Conservation (phyloP, 768 basidiomycete genomes). For the Udeniomyces megalosporus region DNA sequence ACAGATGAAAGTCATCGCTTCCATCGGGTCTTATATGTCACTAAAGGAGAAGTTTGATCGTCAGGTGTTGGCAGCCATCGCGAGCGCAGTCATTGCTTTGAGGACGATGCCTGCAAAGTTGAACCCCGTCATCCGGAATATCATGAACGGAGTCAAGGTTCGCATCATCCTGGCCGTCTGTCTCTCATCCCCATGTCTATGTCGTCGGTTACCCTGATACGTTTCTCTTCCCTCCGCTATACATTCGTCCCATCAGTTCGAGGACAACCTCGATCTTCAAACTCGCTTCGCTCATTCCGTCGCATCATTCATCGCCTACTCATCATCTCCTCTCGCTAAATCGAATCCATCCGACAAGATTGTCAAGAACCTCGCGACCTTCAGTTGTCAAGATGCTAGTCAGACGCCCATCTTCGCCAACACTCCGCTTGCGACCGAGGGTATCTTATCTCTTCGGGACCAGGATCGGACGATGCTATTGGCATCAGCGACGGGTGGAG, state of each 20-base stretch:
- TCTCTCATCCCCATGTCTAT: not conserved
- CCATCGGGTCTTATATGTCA: constrained; percentile 62
- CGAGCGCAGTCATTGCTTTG: constrained; percentile 78
- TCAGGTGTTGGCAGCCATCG: constrained; percentile 71
- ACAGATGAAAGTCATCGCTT: constrained; percentile 47
- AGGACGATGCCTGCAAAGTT: constrained; percentile 77
- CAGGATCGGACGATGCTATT: constrained; percentile 27
- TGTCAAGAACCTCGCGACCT: constrained; percentile 89
- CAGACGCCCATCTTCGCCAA: constrained; percentile 77
- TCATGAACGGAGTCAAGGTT: constrained; percentile 96
- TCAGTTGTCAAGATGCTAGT: constrained; percentile 79
- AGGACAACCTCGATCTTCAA: constrained; percentile 78
- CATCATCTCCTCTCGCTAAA: constrained; percentile 44
- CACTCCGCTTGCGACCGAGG: constrained; percentile 33
- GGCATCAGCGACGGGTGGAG: constrained; percentile 15
- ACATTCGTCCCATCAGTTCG: constrained; percentile 39
- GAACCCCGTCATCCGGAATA: constrained; percentile 85
- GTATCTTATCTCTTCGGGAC: constrained; percentile 53
- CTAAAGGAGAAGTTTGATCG: constrained; percentile 72
- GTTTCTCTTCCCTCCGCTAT: not conserved
- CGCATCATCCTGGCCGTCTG: too few species aligned
- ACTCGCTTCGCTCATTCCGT: constrained; percentile 71
- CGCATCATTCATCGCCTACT: constrained; percentile 74
- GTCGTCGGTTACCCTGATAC: not conserved
- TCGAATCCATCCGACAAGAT: constrained; percentile 86